Base-by-base conservation (phyloP, 148 eudicot species). In the Rhododendron griersonianum region DNA sequence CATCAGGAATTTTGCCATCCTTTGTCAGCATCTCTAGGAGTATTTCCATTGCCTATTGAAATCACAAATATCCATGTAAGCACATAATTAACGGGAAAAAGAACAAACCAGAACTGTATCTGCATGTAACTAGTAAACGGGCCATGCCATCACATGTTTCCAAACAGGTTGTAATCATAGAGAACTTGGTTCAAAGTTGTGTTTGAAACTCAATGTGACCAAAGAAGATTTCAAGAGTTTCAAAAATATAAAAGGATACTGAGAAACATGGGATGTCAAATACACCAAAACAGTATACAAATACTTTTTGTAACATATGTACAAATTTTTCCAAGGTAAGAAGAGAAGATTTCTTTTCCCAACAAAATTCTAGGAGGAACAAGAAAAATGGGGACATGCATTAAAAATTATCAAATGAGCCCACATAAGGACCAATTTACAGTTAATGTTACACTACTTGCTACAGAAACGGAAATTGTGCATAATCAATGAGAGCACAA, bases 1-100 rank as follows among this genome's bases (percentile, higher is more conserved):
- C 90, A 94, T 96, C 99, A 75, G 94, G 94, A 85, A 3, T 21
- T 78, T 71, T 79, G 48, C 85, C 84, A 71, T 94, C 98, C 86
- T 89, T 93, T 84, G 78, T 89, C n/a, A 96, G 92, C 95, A 91
- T 93, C 86, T 87, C 93, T 85, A 90, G 55, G 78, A 96, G 92
- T 65, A 90, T 84, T 74, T 96, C 98, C 87, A 86, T 88, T 79
- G 91, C 96, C 99, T 96, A 90, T 84, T 77, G 90, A 61, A 77
- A 87, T 41, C 30, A 21, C 48, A 86, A 37, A 57, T 25, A 74
- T 80, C 28, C 8, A 82, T 55, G 83, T 80, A 33, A 67, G 82
- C 82, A 48, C 80, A 61, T 59, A 80, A 83, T 35, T 67, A 71
- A 65, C 55, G 59, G 5, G 30, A 44, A 78, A 76, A 78, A 78